phyloP scores from a whole-genome alignment of 1,284 basidiomycete species.

The Pseudomicrostroma phylloplanum region DNA sequence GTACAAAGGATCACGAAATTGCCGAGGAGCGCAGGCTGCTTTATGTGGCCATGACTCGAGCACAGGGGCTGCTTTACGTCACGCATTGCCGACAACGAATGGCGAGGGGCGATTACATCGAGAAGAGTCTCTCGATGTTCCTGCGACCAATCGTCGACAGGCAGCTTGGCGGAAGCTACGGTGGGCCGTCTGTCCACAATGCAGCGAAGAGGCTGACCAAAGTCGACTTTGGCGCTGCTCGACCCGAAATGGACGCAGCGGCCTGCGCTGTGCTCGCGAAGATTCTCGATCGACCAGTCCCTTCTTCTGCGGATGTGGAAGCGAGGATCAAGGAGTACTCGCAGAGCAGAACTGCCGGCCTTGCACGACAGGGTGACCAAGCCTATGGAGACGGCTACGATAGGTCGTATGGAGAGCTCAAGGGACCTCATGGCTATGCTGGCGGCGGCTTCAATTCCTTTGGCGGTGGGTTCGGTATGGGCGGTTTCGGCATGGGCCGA shows the following conservation, averaged over 20 bases:
- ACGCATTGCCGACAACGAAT: conserved; percentile 47
- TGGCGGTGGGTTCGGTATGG: conserved; percentile 15
- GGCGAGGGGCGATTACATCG: conserved; percentile 25
- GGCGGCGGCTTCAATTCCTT: conserved; percentile 18
- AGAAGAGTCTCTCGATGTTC: conserved; percentile 27
- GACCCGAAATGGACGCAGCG: conserved; percentile 17
- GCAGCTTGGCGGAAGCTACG: conserved; percentile 9
- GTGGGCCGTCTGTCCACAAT: conserved; percentile 16
- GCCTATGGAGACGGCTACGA: not conserved
- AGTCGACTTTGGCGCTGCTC: conserved; percentile 18
- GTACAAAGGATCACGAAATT: conserved; percentile 60
- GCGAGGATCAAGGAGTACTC: conserved; percentile 8
- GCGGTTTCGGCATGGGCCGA: not conserved
- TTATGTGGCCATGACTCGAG: conserved; percentile 85
- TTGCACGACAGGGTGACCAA: not conserved
- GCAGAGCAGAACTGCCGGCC: not conserved
- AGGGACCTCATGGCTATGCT: not conserved
- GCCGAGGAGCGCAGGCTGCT: conserved; percentile 78
- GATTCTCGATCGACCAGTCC: conserved; percentile 17
- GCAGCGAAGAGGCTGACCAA: conserved; percentile 12
- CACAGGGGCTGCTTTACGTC: conserved; percentile 69
- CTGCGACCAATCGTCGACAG: conserved; percentile 17
- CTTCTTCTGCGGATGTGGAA: conserved; percentile 11
- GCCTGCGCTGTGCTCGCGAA: conserved; percentile 14
- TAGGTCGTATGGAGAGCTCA: not conserved